Percentiles rank a stretch among this genome's conserved stretches.
These are phyloP conservation scores for Fusarium burgessii DNA, from an alignment of 2,329 filamentous ascomycete species.

Conservation along the genomic window DNA sequence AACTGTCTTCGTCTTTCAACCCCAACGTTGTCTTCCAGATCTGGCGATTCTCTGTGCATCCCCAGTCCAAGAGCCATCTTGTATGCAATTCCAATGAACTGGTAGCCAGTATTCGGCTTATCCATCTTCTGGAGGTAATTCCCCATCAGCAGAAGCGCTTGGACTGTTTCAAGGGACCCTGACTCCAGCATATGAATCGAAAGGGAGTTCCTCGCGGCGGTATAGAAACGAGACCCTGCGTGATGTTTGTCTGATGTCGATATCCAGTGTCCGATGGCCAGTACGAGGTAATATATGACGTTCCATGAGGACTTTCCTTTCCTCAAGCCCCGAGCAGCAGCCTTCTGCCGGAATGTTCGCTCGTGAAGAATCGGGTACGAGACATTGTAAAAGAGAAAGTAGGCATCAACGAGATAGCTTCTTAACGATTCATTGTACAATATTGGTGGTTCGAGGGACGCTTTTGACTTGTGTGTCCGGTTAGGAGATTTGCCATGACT, in stretches of 20 bases:
- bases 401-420: background rate
- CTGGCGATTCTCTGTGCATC: background rate
- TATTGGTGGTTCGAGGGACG: background rate
- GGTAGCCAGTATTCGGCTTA: background rate
- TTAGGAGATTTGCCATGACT: background rate
- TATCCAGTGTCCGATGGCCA: background rate
- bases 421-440: background rate
- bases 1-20: background rate
- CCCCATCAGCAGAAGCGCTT: background rate
- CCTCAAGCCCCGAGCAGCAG: background rate
- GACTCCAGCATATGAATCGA: background rate
- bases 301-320: background rate
- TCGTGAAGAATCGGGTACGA: background rate
- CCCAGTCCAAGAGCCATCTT: conserved; percentile 1
- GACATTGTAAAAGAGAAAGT: background rate
- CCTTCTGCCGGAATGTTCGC: background rate
- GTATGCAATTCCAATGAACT: background rate
- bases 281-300: background rate
- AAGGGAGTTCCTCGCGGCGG: background rate
- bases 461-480: background rate
- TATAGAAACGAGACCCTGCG: background rate
- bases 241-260: background rate
- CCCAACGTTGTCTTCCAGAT: background rate
- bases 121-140: background rate
- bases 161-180: background rate